These are phyloP conservation scores for Lentinula edodes DNA, from an alignment of 768 basidiomycete species.

Conservation along the genomic window DNA sequence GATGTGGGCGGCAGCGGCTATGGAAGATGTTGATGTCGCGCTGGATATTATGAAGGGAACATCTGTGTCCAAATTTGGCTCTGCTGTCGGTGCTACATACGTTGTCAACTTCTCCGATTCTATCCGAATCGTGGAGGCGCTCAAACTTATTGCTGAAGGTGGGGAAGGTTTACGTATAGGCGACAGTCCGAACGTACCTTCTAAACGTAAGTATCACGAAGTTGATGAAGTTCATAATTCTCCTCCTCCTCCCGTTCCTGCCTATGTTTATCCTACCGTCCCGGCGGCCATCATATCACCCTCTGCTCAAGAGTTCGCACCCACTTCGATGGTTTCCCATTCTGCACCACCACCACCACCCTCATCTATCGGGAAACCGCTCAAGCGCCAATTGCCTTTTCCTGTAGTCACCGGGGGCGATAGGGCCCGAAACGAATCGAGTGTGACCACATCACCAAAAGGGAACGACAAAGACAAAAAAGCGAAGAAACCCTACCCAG, in stretches of 20 bases:
- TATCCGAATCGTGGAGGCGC: conserved; percentile 19
- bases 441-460: not conserved
- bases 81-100: conserved; percentile 23
- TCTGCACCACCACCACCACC: not conserved
- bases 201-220: conserved; percentile 39
- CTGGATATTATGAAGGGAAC: conserved; percentile 37
- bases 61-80: conserved; percentile 16
- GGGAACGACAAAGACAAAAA: conserved; percentile 6
- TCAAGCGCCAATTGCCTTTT: conserved; percentile 1
- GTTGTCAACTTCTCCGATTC: conserved; percentile 22
- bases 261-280: conserved; percentile 6
- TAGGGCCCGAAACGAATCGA: not conserved
- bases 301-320: not conserved
- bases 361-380: not conserved
- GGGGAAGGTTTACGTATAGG: conserved; percentile 2
- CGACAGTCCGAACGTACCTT: conserved; percentile 10
- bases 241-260: not conserved
- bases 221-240: conserved; percentile 16
- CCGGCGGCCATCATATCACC: not conserved
- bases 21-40: conserved; percentile 39
- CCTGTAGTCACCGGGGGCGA: not conserved
- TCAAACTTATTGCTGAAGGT: not conserved
- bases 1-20: conserved; percentile 41
- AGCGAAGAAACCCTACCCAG: not conserved
- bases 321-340: not conserved